Base-by-base conservation (phyloP, 257 asterid genomes). In the Datura wrightii region DNA sequence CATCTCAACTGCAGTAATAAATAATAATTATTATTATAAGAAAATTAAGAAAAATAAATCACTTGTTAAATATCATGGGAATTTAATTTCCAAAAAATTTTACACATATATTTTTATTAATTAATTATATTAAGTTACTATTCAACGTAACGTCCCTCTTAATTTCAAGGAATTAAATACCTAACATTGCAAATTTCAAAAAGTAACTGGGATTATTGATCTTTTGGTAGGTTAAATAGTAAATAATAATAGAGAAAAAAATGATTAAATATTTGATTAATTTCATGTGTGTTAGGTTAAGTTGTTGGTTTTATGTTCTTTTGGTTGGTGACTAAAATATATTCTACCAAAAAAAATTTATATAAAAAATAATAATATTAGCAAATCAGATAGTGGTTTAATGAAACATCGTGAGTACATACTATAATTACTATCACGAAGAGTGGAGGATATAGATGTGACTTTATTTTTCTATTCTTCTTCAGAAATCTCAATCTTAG, bases 1-100 rank as follows among this genome's bases (percentile, higher is more conserved):
- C 95, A 95, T 84, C 88, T 89, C 82, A 95, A 52, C 97, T 95
- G 90, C 88, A 89, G 6, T 46, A 76, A 18, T 4, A 14, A 58
- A 48, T 4, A 63, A 65, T 10, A 46, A 3, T 46, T 4, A 39
- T 14, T 14, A 39, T 36, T 24, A 48, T 31, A 24, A 24, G 31
- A 24, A 24, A 24, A 24, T 24, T 24, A 24, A 24, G 31, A 24
- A 24, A 70, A 42, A 1, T 34, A 71, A 70, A 71, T 8, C 0
- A 70, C 31, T 37, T 14, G 1, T 14, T 37, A 67, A 34, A 37
- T 67, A 1, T 67, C 31, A 3, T 37, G 13, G 50, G 24, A 15
- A 63, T 65, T 34, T 5, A 39, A 37, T 37, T 39, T 67, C 10
- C 3, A 11, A 67, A 67, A 67, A 67, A 24, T 24, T 7, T 7